Percentiles rank a stretch among this genome's conserved stretches.
Conservation (phyloP, 2,329 filamentous ascomycete species). For the Sporothrix schenckii region DNA sequence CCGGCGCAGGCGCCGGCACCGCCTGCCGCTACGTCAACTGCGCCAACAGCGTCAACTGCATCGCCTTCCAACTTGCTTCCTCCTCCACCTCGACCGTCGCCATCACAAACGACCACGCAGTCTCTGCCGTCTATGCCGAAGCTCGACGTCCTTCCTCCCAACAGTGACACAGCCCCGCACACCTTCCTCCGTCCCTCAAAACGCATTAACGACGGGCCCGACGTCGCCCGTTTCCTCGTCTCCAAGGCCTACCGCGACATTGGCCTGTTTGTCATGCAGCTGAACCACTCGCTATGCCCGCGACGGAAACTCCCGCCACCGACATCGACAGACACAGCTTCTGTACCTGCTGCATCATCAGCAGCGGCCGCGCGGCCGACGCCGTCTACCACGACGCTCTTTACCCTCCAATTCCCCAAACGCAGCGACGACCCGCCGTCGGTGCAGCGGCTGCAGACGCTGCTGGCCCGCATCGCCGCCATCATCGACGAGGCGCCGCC, state of each 20-base stretch:
- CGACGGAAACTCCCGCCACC: conserved; percentile 48
- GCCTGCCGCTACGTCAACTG: not conserved
- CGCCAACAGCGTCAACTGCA: not conserved
- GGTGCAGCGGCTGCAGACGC: conserved; percentile 64
- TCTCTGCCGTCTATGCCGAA: conserved; percentile 39
- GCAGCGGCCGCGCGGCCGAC: conserved; percentile 38
- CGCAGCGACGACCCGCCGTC: conserved; percentile 53
- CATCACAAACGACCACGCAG: not conserved
- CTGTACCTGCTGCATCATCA: too few relatives aligned
- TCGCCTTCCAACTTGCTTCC: conserved; percentile 1
- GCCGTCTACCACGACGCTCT: conserved; percentile 49
- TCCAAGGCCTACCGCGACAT: conserved; percentile 87
- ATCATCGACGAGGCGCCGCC: conserved; percentile 81
- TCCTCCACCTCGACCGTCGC: conserved; percentile 6
- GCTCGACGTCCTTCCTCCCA: conserved; percentile 52
- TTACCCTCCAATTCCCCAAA: conserved; percentile 47
- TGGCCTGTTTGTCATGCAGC: conserved; percentile 81
- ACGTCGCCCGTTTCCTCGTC: conserved; percentile 78
- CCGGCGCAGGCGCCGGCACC: not conserved
- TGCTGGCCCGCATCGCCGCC: conserved; percentile 66
- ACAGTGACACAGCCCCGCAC: conserved; percentile 43
- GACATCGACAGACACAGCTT: not conserved
- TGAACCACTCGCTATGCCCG: conserved; percentile 85
- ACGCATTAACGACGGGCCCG: conserved; percentile 79
- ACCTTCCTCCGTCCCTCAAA: conserved; percentile 72